These are phyloP conservation scores for Sechiopsis laciniata DNA, from an alignment of 306 rosid genomes.

Conservation along the genomic window DNA sequence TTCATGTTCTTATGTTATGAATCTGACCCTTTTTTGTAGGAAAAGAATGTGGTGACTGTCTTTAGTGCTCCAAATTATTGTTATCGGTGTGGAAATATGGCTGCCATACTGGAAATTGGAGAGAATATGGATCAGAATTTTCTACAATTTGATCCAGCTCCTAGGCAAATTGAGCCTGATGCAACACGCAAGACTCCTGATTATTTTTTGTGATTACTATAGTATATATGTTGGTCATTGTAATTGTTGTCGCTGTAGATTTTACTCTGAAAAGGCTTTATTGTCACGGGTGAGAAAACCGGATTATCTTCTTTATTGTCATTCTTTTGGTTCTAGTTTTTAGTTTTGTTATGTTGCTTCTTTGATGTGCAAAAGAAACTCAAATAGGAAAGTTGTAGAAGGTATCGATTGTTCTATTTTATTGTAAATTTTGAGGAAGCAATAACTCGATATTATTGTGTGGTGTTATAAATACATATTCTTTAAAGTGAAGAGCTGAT, in stretches of 20 bases:
- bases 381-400: conserved; percentile 15
- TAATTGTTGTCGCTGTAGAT: conserved; percentile 57
- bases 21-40: conserved; percentile 38
- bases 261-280: conserved; percentile 41
- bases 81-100: conserved; percentile 97
- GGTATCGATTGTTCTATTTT: conserved; percentile 36
- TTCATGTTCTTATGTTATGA: conserved; percentile 18
- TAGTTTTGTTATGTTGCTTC: conserved; percentile 49
- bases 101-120: conserved; percentile 94
- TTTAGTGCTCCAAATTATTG: conserved; percentile 98
- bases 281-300: conserved; percentile 45
- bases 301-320: conserved; percentile 47
- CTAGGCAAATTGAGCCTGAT: conserved; percentile 96
- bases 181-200: conserved; percentile 97
- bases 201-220: conserved; percentile 50
- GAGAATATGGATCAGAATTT: conserved; percentile 98
- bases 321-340: conserved; percentile 77
- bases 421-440: conserved; percentile 74
- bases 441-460: conserved; percentile 32
- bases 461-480: conserved; percentile 15
- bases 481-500: conserved; percentile 12
- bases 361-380: conserved; percentile 55
- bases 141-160: conserved; percentile 99
- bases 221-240: conserved; percentile 41
- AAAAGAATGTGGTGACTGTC: conserved; percentile 93